A percentile compares a stretch with the other conserved stretches of the same genome.
These are phyloP conservation scores for Tolypocladium cylindrosporum DNA, from an alignment of 2,329 filamentous ascomycete species.

Conservation along the genomic window DNA sequence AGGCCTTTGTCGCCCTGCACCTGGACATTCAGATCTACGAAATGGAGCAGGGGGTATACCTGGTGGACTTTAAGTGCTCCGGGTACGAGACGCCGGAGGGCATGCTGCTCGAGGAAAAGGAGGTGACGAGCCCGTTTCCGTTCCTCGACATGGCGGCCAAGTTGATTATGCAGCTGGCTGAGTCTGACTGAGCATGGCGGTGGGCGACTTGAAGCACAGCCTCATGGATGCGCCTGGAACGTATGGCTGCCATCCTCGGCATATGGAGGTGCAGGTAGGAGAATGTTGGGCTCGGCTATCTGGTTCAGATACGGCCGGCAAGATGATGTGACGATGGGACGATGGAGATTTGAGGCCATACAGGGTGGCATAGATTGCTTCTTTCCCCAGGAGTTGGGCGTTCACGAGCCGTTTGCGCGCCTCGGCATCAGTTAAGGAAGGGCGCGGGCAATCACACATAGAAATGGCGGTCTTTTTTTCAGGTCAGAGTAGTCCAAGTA, in stretches of 20 bases:
- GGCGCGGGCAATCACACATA: not conserved
- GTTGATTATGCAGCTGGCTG: slow-evolving; percentile 86
- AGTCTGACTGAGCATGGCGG: slow-evolving; percentile 47
- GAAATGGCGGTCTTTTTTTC: not conserved
- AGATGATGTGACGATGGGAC: not conserved
- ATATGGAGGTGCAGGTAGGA: not conserved
- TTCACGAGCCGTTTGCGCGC: not conserved
- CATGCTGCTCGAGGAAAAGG: slow-evolving; percentile 76
- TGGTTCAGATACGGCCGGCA: not conserved
- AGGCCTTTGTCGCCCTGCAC: slow-evolving; percentile 77
- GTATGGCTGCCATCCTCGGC: not conserved
- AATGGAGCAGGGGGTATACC: slow-evolving; percentile 84
- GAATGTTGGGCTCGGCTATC: not conserved
- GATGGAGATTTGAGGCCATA: not conserved
- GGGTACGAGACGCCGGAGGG: slow-evolving; percentile 80
- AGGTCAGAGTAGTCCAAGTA: not conserved
- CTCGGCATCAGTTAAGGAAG: not conserved
- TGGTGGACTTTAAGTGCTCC: slow-evolving; percentile 97
- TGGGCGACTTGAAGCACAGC: not conserved
- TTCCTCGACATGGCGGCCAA: slow-evolving; percentile 90
- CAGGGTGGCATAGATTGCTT: not conserved
- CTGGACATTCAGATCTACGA: slow-evolving; percentile 94
- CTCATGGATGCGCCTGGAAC: not conserved
- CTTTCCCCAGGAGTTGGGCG: not conserved
- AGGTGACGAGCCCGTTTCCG: slow-evolving; percentile 88